Evolutionary conservation across 208 protist species (phyloP), one percentile per base, ranked within the genome.

Genomic region (Trichomonas tenax): DNA sequence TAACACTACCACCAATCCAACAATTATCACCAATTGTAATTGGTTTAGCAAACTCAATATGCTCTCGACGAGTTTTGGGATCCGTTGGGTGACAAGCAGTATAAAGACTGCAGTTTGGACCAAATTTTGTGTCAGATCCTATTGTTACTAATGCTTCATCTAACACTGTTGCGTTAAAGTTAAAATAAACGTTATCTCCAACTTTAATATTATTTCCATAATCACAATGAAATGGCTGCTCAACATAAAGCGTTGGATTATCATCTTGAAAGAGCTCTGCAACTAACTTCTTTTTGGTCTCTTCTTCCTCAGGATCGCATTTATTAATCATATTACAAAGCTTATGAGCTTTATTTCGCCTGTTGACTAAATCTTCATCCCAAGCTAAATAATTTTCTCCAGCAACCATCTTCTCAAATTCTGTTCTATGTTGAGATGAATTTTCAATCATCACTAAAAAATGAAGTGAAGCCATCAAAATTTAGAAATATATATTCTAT

Each of bases 71-170:
- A 49, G 93, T 48, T 3, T n/a, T n/a, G 11, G 96, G 72, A 63
- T 98, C 97, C 0, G 98, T n/a, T 2, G 97, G 98, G 96, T 98
- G 98, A 15, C 97, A 98, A 14, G 98, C 98, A 0, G 98, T 97
- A 96, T 98, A 97, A 14, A 98, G 6, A n/a, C 97, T 96, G 21
- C 98, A 98, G 44, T 98, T 97, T 2, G 98, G 97, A 8, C 88
- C 98, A 96, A 97, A 97, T n/a, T 98, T 38, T 38, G 97, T 97
- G 63, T 97, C 58, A 36, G 97, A 96, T 38, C 97, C 98, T 38
- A 99, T 97, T 84, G 95, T 96, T 38, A 98, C 97, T 93, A 93
- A 58, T n/a, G 95, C 96, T 31, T 97, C 96, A 96, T 98, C 98
- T 8, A 98, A 96, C 38, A 98, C 96, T 3, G 97, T 96, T 96